Evolutionary conservation across 495 filamentous ascomycete genomes (phyloP).

Genomic region (Aspergillus steynii): DNA sequence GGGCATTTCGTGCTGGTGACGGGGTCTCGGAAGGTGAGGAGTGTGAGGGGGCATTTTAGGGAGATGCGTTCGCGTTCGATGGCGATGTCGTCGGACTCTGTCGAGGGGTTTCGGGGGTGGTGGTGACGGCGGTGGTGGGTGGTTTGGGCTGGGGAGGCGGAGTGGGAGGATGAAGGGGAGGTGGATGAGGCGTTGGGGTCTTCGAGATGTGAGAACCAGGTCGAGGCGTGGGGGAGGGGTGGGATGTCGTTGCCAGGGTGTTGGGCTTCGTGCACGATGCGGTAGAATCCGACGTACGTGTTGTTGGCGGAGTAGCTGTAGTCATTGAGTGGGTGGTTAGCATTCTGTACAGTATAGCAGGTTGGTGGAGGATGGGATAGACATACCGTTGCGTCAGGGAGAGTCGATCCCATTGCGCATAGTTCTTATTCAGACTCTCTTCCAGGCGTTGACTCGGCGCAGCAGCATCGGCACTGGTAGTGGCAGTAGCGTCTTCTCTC

Average conservation of each 20-base stretch:
- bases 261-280: constrained; percentile 72
- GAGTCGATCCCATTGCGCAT: constrained; percentile 31
- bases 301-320: constrained; percentile 71
- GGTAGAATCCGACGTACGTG: constrained; percentile 76
- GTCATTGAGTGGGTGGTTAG: constrained; percentile 3
- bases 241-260: constrained; percentile 62
- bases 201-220: constrained; percentile 68
- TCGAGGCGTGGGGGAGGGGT: constrained; percentile 65
- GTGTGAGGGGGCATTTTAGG: constrained; percentile 79
- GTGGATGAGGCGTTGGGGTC: background rate
- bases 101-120: constrained; percentile 32
- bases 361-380: background rate
- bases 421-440: constrained; percentile 26
- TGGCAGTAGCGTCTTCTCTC: constrained; percentile 18
- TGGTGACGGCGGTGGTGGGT: constrained; percentile 18
- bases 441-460: constrained; percentile 31
- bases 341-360: background rate
- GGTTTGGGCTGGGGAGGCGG: constrained; percentile 12
- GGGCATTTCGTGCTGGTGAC: constrained; percentile 74
- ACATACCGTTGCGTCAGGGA: constrained; percentile 43
- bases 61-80: constrained; percentile 68
- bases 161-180: background rate
- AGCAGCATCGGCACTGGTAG: constrained; percentile 3
- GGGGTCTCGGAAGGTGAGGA: constrained; percentile 70
- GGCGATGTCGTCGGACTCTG: constrained; percentile 62